Conservation (phyloP, 2,329 filamentous ascomycete genomes). For the Hypoxylon sp. region DNA sequence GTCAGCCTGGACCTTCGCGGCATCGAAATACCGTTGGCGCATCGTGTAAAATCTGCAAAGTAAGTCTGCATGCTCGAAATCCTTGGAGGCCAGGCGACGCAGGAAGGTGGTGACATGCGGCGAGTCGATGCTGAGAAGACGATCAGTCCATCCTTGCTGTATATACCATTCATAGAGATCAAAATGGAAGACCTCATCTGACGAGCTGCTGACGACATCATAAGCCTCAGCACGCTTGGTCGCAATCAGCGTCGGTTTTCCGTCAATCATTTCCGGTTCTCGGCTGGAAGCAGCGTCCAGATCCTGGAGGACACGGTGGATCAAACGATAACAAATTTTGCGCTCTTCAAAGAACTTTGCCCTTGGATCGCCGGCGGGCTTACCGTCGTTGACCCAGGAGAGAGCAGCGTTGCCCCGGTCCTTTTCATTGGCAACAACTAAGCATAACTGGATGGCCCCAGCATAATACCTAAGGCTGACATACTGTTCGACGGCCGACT, state of each 20-base stretch:
- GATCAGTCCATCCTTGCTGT: conserved; percentile 84
- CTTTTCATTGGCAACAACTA: conserved; percentile 85
- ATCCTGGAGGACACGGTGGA: conserved; percentile 83
- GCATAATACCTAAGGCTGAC: conserved; percentile 89
- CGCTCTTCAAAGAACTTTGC: conserved; percentile 77
- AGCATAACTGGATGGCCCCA: conserved; percentile 88
- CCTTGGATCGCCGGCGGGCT: conserved; percentile 79
- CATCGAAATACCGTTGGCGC: conserved; percentile 85
- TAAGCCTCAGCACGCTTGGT: conserved; percentile 91
- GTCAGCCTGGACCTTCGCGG: conserved; percentile 86
- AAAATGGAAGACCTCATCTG: conserved; percentile 95
- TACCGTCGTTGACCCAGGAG: conserved; percentile 88
- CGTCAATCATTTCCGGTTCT: conserved; percentile 82
- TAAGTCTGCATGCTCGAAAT: conserved; percentile 86
- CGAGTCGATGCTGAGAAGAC: conserved; percentile 86
- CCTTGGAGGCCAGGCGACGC: conserved; percentile 78
- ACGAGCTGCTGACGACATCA: conserved; percentile 86
- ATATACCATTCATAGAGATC: conserved; percentile 99
- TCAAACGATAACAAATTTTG: conserved; percentile 86
- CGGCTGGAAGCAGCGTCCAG: conserved; percentile 79
- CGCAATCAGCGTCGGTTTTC: conserved; percentile 79
- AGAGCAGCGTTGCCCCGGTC: conserved; percentile 90
- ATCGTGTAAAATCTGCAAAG: conserved; percentile 94
- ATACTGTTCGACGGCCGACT: conserved; percentile 84
- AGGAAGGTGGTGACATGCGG: conserved; percentile 90